Conservation (phyloP, 2,329 filamentous ascomycete genomes). For the Fusarium goolgardi region DNA sequence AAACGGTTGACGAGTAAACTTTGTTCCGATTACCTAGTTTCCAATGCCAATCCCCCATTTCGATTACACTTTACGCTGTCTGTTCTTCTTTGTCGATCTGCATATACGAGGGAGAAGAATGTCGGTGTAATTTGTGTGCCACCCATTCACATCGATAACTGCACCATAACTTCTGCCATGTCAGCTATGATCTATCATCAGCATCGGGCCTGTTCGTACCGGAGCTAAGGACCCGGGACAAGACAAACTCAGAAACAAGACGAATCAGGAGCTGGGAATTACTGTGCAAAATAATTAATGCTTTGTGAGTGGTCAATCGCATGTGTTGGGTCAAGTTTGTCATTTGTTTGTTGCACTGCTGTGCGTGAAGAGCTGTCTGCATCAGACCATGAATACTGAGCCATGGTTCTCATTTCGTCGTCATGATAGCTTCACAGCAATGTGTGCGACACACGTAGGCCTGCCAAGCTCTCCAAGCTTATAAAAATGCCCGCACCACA, state of each 20-base stretch:
- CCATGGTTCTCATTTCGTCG: not conserved
- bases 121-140: not conserved
- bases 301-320: not conserved
- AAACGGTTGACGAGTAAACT: not conserved
- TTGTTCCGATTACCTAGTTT: not conserved
- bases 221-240: constrained; percentile 8
- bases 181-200: not conserved
- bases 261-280: constrained; percentile 2
- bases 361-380: not conserved
- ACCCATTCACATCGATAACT: not conserved
- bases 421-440: not conserved
- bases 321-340: not conserved
- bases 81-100: not conserved
- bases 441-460: rapidly evolving
- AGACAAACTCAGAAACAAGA: not conserved
- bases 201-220: not conserved
- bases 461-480: not conserved
- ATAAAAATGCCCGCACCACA: too few relatives aligned
- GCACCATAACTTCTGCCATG: too few relatives aligned
- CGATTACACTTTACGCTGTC: not conserved
- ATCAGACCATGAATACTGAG: not conserved
- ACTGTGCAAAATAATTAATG: not conserved
- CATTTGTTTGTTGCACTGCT: not conserved
- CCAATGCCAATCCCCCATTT: not conserved
- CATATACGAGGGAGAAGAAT: not conserved